Base-by-base conservation (phyloP, 129 eudicot genomes). In the Logfia minima region DNA sequence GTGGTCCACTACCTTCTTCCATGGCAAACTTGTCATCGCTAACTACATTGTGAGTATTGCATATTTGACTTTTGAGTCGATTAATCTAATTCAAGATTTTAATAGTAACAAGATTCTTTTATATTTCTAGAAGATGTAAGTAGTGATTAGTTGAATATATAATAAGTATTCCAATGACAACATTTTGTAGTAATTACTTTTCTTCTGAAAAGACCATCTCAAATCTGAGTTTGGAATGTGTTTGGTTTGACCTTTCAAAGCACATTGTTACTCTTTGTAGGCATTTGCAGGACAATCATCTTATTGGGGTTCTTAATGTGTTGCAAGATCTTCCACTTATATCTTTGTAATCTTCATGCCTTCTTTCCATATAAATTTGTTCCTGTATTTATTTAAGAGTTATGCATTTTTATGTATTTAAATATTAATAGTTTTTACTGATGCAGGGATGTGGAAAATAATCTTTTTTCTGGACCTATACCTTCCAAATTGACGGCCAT, bases 381-480 rank as follows among this genome's bases (percentile, higher is more conserved):
- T 67, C 43, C 56, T 29, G 56, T 52, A 51, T 53, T 11, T 41
- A 26, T 80, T 13, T 41, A 24, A 43, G 4, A 62, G 2, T 19
- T 22, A 31, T n/a, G 45, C 13, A 26, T 64, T 69, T 35, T 16
- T 82, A 55, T 43, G 72, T 74, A 32, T 66, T 52, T 26, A 48
- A 70, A 29, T 24, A 56, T 58, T 19, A 23, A 32, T 34, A 71
- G 52, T 81, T 75, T 66, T 13, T 64, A 84, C 56, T 72, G 67
- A 80, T 65, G 73, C 83, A 95, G 99, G 86, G 84, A 95, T 80
- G 78, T 95, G 41, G 96, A 85, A 78, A 91, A 95, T 61, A 95
- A 95, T 83, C 84, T 87, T 51, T 91, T 95, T 81, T 95, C 97
- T 8, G 99, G 99, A 43, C 99, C 99, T 13, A 85, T 95, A 81